These are phyloP conservation scores for Botryosphaeria dothidea DNA, from an alignment of 2,329 filamentous ascomycete species.

Conservation along the genomic window DNA sequence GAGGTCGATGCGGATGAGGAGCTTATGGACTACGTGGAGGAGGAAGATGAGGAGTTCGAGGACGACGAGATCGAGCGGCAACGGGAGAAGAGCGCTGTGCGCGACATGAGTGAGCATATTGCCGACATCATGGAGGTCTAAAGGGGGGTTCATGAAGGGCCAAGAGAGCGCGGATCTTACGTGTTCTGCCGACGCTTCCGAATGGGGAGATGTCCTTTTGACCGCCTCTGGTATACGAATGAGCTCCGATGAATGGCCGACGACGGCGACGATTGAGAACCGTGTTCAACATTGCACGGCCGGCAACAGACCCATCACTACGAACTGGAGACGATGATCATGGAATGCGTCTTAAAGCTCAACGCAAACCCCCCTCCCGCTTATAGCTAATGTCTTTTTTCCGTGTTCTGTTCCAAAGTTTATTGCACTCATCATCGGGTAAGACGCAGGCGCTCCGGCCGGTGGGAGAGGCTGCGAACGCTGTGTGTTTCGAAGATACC, in stretches of 20 bases:
- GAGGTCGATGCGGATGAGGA: conserved; percentile 38
- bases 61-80: conserved; percentile 41
- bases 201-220: background rate
- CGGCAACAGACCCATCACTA: background rate
- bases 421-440: conserved; percentile 9
- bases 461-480: conserved; percentile 19
- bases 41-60: conserved; percentile 25
- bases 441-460: conserved; percentile 19
- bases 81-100: conserved; percentile 38
- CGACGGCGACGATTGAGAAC: background rate
- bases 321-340: background rate
- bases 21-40: conserved; percentile 18
- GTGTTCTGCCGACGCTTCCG: conserved; percentile 11
- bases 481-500: conserved; percentile 19
- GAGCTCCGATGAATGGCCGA: background rate
- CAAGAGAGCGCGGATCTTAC: background rate
- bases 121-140: conserved; percentile 56
- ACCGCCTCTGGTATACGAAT: background rate
- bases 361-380: background rate
- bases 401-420: background rate
- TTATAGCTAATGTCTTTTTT: conserved; percentile 5
- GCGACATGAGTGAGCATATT: conserved; percentile 56
- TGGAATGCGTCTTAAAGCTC: background rate
- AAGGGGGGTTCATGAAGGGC: conserved; percentile 9
- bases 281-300: conserved; percentile 1